Evolutionary conservation across 768 basidiomycete species (phyloP).

Genomic region (Phaeotremella skinneri): DNA sequence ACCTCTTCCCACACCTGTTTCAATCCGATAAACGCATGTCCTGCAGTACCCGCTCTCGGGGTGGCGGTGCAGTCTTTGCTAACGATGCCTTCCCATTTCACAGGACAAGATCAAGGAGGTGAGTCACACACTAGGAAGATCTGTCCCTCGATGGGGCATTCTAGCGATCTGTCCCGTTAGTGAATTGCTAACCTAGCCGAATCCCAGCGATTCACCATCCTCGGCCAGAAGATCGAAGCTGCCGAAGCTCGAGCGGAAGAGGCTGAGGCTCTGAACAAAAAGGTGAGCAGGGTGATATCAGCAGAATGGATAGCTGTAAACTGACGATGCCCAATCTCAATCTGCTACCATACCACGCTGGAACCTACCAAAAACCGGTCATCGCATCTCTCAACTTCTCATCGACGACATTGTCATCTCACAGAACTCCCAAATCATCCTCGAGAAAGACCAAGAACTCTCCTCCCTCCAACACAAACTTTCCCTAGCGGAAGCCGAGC

Average conservation of each 20-base stretch:
- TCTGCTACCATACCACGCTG: no score
- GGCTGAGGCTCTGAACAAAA: slow-evolving; percentile 81
- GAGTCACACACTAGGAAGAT: slow-evolving; percentile 14
- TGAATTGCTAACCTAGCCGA: not conserved
- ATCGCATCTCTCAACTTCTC: not conserved
- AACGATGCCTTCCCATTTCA: slow-evolving; percentile 10
- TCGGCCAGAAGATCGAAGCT: slow-evolving; percentile 72
- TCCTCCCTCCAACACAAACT: slow-evolving; percentile 73
- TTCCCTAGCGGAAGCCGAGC: slow-evolving; percentile 61
- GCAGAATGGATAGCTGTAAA: no score
- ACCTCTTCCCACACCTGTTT: not conserved
- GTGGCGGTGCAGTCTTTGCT: not conserved
- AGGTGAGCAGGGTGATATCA: slow-evolving; percentile 27
- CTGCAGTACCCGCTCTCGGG: not conserved
- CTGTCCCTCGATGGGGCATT: not conserved
- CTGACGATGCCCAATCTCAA: no score
- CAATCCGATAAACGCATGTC: slow-evolving; percentile 7
- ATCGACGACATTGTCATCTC: not conserved
- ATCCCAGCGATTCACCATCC: slow-evolving; percentile 38
- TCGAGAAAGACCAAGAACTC: slow-evolving; percentile 83
- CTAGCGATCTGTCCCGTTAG: not conserved
- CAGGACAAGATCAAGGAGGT: slow-evolving; percentile 59
- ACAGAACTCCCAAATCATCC: slow-evolving; percentile 64
- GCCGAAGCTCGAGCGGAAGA: slow-evolving; percentile 79
- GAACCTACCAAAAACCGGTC: not conserved